Evolutionary conservation across 495 filamentous ascomycete species (phyloP), one percentile per base, ranked within the genome.

Genomic region (Peziza echinospora): DNA sequence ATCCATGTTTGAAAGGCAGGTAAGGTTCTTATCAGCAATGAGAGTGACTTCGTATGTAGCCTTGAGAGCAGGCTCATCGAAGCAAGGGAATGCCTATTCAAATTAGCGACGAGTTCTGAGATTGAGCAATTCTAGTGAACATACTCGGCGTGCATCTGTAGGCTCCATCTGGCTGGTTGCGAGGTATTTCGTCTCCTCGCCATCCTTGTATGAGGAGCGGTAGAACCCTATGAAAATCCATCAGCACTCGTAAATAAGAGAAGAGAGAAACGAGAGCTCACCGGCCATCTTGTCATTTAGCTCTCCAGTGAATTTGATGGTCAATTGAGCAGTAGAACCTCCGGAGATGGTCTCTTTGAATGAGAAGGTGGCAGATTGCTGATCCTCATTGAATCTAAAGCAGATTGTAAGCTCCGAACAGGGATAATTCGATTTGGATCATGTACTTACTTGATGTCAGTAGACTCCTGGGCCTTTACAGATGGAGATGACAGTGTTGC

Each of bases 111-210:
- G 16, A 11, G 21, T 16, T 26, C 30, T 7, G 26, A 22, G 16
- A 21, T 7, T 17, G 21, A 13, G 16, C 19, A 51, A 2, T 9
- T 21, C 25, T 26, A 7, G 21, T 41, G 9, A 21, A 22, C 37
- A 45, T 46, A 59, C 56, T 47, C 77, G 69, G 50, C 78, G 64
- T 26, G 78, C 80, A 62, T 83, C 80, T 25, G 79, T 84, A 28
- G 80, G 71, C 62, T 84, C 80, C 77, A 84, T 81, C 67, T 84
- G 80, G n/a, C 76, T 77, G 8, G 80, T 82, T 26, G 78, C 79
- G 60, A 84, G 56, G 53, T 77, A 70, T 41, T 72, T 71, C 28
- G 72, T 70, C 13, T 61, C 66, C 13, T 61, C 66, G 23, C 80
- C 80, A 52, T 78, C 70, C 63, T 77, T 77, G 64, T 78, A 82